Evolutionary conservation across 1,139 yeast genomes (phyloP).

Genomic region (Ogataea hybrid): DNA sequence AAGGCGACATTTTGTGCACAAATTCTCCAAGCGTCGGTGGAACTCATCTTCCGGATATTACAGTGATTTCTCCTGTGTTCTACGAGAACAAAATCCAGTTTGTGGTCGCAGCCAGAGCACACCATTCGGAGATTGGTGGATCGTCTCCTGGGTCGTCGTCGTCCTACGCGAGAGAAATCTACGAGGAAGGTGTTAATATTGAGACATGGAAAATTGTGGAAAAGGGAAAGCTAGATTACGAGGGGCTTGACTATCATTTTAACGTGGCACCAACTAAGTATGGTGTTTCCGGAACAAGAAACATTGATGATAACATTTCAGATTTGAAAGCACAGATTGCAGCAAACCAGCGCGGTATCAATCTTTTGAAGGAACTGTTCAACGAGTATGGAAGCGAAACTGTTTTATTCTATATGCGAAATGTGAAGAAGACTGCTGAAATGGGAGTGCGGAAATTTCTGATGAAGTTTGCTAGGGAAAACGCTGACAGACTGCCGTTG

Average conservation of each 20-base stretch:
- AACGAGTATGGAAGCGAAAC: constrained; percentile 45
- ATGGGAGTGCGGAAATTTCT: constrained; percentile 47
- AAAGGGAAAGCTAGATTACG: constrained; percentile 50
- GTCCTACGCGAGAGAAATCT: constrained; percentile 51
- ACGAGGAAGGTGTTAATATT: constrained; percentile 60
- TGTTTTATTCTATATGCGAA: constrained; percentile 54
- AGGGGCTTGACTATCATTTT: constrained; percentile 45
- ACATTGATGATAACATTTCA: constrained; percentile 50
- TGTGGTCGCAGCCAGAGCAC: constrained; percentile 59
- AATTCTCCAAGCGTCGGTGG: constrained; percentile 58
- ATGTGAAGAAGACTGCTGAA: constrained; percentile 56
- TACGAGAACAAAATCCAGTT: constrained; percentile 44
- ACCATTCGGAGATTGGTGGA: constrained; percentile 65
- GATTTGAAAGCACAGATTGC: constrained; percentile 64
- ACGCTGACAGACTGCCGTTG: constrained; percentile 20
- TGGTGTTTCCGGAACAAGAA: constrained; percentile 57
- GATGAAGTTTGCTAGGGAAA: constrained; percentile 33
- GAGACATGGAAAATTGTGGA: constrained; percentile 51
- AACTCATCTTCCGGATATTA: constrained; percentile 65
- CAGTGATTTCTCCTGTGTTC: constrained; percentile 67
- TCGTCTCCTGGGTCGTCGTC: constrained; percentile 61
- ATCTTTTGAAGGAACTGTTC: constrained; percentile 43
- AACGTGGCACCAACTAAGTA: constrained; percentile 44
- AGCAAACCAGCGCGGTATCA: constrained; percentile 57
- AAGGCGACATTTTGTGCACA: constrained; percentile 54